A percentile compares a stretch with the other conserved stretches of the same genome.
These are phyloP conservation scores for Amborella trichopoda DNA, from an alignment of 164 flowering plant genomes.

Conservation along the genomic window DNA sequence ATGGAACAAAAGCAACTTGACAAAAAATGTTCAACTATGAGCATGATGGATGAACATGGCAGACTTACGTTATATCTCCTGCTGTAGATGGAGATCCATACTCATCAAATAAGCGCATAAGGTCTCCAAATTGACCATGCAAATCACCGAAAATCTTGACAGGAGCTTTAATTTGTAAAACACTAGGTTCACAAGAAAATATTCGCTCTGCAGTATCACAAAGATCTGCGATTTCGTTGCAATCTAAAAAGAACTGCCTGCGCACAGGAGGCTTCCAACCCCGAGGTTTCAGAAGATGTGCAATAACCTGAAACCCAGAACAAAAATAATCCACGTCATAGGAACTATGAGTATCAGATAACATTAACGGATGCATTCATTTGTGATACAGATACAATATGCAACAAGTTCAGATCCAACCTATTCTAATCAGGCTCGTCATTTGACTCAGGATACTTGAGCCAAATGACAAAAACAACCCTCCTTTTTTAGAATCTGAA, in stretches of 20 bases:
- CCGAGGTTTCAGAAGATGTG: constrained; percentile 93
- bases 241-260: constrained; percentile 91
- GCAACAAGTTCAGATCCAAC: too few relatives aligned
- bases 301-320: constrained; percentile 57
- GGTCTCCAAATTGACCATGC: constrained; percentile 99
- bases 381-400: too few relatives aligned
- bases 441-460: too few relatives aligned
- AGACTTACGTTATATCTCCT: constrained; percentile 92
- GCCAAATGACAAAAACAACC: too few relatives aligned
- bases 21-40: too few relatives aligned
- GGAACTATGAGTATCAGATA: too few relatives aligned
- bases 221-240: constrained; percentile 97
- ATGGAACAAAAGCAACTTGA: too few relatives aligned
- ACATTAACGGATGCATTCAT: too few relatives aligned
- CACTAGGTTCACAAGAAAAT: constrained; percentile 88
- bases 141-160: constrained; percentile 98
- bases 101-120: constrained; percentile 98
- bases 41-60: neutral
- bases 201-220: constrained; percentile 93
- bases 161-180: constrained; percentile 88
- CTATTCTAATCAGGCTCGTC: too few relatives aligned
- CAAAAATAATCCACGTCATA: too few relatives aligned
- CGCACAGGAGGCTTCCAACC: constrained; percentile 99
- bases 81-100: constrained; percentile 99
- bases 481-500: too few relatives aligned